Percentiles rank a stretch among this genome's conserved stretches.
Evolutionary conservation across 176 grass and related monocot genomes (phyloP).

Genomic region (sorghum (Sorghum bicolor)): DNA sequence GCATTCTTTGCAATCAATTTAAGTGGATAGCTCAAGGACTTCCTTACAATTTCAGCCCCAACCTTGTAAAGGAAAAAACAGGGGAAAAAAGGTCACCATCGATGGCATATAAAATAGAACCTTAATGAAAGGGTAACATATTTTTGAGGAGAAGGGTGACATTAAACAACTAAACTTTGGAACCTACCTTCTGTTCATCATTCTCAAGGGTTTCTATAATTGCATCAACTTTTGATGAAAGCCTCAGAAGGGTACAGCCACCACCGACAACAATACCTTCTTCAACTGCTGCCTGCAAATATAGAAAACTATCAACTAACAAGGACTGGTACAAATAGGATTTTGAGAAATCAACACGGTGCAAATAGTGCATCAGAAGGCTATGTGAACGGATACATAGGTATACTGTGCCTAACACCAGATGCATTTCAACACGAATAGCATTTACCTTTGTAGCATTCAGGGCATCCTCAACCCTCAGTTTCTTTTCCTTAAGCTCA

Average conservation of each 20-base stretch:
- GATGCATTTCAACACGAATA: not conserved
- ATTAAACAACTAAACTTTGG: not conserved
- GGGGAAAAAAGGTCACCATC: not conserved
- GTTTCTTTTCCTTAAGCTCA: constrained; percentile 89
- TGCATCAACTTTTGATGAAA: constrained; percentile 77
- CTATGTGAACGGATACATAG: not conserved
- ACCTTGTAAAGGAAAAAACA: constrained; percentile 42
- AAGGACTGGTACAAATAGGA: not conserved
- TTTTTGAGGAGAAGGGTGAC: not conserved
- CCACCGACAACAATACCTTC: constrained; percentile 97
- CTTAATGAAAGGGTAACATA: not conserved
- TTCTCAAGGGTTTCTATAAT: constrained; percentile 88
- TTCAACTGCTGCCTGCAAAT: constrained; percentile 70
- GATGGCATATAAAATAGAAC: not conserved
- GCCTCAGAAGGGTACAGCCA: constrained; percentile 86
- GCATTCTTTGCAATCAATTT: constrained; percentile 96
- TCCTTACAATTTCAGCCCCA: constrained; percentile 84
- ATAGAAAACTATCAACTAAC: not conserved
- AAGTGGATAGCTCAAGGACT: constrained; percentile 89
- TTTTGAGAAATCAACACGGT: not conserved
- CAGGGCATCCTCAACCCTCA: constrained; percentile 89
- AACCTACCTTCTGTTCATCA: constrained; percentile 86
- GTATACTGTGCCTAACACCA: not conserved
- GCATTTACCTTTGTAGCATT: constrained; percentile 85
- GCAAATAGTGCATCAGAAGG: not conserved